Base-by-base conservation (phyloP, 768 basidiomycete genomes). In the Terana coerulea region DNA sequence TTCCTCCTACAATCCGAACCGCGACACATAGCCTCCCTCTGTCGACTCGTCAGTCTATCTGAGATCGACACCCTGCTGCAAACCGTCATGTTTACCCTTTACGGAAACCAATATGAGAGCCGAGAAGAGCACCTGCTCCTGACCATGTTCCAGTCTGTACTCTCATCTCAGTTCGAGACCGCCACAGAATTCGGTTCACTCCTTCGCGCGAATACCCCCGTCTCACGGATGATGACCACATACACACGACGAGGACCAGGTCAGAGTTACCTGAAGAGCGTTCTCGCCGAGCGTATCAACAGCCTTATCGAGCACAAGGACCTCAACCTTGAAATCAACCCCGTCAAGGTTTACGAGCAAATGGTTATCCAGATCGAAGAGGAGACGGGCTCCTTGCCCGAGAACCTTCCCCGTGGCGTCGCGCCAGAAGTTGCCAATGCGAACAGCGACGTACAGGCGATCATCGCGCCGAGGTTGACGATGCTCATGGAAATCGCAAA, bases 401-500 rank as follows among this genome's bases (percentile, higher is more conserved):
- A 86, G 1, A 93, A 93, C 64, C 77, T 98, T 43, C 95, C 95
- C 12, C 82, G 95, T 41, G 93, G 92, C 37, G 95, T 98, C 3
- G 77, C 95, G 9, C 94, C 95, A 11, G 97, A 99, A 68, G 75
- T 87, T n/a, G 97, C 97, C 2, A 83, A 92, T 8, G 89, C 91
- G 57, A 98, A 99, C 64, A 71, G 81, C 2, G 97, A 99, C 66
- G 97, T 99, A 19, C 95, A 98, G 66, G 92, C 94, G 43, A 97
- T 99, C 72, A 98, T 99, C 61, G 91, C 92, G 6, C 97, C 97
- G 14, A 84, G 97, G 21, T 72, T 98, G 43, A 95, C 94, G 2
- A 98, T 99, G 97, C 78, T 99, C 57, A 98, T 99, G 94, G 97
- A 99, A 68, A 99, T 99, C 54, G 97, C 97, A 42, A 98, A 98